phyloP scores from a whole-genome alignment of 805 yeast genomes.

The Millerozyma acaciae region DNA sequence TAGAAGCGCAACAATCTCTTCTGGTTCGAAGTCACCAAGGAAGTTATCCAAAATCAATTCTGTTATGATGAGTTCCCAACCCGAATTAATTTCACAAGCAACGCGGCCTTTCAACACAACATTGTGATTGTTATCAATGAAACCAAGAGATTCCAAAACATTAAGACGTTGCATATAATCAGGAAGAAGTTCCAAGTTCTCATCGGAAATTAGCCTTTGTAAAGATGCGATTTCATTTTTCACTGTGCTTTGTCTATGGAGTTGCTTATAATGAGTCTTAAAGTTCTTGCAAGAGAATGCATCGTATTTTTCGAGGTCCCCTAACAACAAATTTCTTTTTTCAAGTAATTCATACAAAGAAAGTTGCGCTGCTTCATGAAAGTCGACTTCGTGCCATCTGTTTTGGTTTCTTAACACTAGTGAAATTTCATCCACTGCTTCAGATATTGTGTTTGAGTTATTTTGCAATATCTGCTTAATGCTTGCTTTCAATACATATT shows the following conservation, averaged over 20 bases:
- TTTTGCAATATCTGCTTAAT: conserved; percentile 35
- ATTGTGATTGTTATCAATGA: conserved; percentile 71
- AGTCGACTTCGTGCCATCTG: conserved; percentile 43
- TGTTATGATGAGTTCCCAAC: conserved; percentile 86
- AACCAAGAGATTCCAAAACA: conserved; percentile 75
- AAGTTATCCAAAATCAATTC: conserved; percentile 89
- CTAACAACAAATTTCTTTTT: conserved; percentile 32
- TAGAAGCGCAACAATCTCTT: conserved; percentile 91
- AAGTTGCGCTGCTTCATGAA: conserved; percentile 29
- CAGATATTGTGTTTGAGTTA: conserved; percentile 29
- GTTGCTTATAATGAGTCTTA: conserved; percentile 38
- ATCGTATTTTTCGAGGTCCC: conserved; percentile 21
- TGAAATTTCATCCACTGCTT: conserved; percentile 32
- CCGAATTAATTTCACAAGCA: conserved; percentile 87
- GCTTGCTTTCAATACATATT: conserved; percentile 29
- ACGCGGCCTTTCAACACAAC: conserved; percentile 87
- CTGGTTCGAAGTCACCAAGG: conserved; percentile 88
- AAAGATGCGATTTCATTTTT: conserved; percentile 50
- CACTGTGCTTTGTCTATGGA: conserved; percentile 44
- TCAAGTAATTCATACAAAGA: conserved; percentile 33
- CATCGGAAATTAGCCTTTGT: conserved; percentile 70
- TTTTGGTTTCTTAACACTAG: conserved; percentile 34
- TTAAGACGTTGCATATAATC: conserved; percentile 87
- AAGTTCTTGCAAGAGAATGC: conserved; percentile 41
- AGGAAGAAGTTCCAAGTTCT: conserved; percentile 84